Evolutionary conservation across 163 green algal genomes (phyloP).

Genomic region (Chloroidium sp.): DNA sequence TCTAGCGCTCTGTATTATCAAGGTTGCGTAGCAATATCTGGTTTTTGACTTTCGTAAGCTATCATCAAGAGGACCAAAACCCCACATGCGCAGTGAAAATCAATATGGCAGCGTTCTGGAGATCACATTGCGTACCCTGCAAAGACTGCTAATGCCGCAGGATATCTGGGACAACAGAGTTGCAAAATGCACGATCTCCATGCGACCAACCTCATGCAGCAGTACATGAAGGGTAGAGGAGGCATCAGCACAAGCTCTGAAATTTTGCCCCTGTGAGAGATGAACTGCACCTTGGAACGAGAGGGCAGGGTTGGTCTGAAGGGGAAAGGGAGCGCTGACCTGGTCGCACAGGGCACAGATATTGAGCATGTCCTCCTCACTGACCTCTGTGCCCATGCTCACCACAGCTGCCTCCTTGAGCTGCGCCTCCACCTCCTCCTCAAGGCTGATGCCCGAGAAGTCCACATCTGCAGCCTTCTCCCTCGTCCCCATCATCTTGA

Average conservation of each 20-base stretch:
- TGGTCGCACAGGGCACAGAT: constrained; percentile 86
- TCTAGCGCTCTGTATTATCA: too few species aligned
- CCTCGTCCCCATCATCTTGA: constrained; percentile 85
- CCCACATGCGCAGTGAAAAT: too few species aligned
- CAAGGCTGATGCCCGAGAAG: constrained; percentile 74
- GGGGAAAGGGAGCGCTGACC: constrained; percentile 9
- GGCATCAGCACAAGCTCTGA: not conserved
- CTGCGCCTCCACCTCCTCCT: constrained; percentile 85
- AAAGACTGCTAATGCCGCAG: too few species aligned
- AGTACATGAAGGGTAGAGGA: not conserved
- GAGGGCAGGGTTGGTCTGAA: not conserved
- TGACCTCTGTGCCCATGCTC: constrained; percentile 98
- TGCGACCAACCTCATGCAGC: not conserved
- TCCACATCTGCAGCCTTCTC: constrained; percentile 70
- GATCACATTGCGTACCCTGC: too few species aligned
- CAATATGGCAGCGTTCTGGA: too few species aligned
- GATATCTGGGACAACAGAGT: too few species aligned
- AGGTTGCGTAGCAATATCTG: too few species aligned
- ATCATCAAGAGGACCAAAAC: too few species aligned
- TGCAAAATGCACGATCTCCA: too few species aligned
- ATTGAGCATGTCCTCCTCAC: constrained; percentile 81
- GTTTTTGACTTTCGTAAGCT: too few species aligned
- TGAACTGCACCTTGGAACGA: not conserved
- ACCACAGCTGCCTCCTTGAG: constrained; percentile 91
- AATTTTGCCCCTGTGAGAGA: not conserved